Conservation (phyloP, 345 rosid genomes). For the Aquilaria sinensis region DNA sequence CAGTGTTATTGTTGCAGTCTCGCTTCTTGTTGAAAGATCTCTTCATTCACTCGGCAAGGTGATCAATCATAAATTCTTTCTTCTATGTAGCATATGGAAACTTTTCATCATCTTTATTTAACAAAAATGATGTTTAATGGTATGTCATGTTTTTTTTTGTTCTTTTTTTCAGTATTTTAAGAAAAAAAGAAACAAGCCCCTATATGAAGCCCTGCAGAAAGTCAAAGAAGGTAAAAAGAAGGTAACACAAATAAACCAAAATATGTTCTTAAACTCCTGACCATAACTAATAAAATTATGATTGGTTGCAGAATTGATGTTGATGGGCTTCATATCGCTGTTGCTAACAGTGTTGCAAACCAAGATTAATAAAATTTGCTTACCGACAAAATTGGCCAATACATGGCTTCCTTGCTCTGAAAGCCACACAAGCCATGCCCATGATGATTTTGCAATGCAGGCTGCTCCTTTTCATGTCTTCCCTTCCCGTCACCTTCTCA, state of each 20-base stretch:
- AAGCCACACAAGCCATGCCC: constrained; percentile 11
- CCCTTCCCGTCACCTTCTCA: constrained; percentile 55
- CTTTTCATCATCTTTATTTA: neutral
- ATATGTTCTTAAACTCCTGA: neutral
- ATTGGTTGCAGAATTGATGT: constrained; percentile 67
- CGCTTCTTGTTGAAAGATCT: constrained; percentile 58
- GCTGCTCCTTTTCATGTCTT: constrained; percentile 35
- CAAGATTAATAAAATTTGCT: constrained; percentile 43
- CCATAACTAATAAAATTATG: neutral
- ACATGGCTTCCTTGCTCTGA: constrained; percentile 56
- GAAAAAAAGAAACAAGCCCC: constrained; percentile 61
- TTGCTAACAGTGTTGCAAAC: constrained; percentile 58
- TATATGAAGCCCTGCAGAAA: constrained; percentile 69
- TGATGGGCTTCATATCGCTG: constrained; percentile 82
- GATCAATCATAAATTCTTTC: neutral
- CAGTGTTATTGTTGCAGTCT: constrained; percentile 60
- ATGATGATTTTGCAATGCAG: neutral
- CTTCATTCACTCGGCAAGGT: constrained; percentile 79
- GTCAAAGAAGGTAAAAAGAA: constrained; percentile 65
- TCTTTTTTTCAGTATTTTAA: constrained; percentile 36
- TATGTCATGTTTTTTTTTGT: neutral
- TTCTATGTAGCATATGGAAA: too few species aligned
- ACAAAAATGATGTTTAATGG: neutral
- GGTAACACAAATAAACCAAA: neutral
- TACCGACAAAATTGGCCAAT: constrained; percentile 31